Evolutionary conservation across 371 early-diverging fungal species (phyloP), one percentile per base, ranked within the genome.

Genomic region (Ordospora colligata): DNA sequence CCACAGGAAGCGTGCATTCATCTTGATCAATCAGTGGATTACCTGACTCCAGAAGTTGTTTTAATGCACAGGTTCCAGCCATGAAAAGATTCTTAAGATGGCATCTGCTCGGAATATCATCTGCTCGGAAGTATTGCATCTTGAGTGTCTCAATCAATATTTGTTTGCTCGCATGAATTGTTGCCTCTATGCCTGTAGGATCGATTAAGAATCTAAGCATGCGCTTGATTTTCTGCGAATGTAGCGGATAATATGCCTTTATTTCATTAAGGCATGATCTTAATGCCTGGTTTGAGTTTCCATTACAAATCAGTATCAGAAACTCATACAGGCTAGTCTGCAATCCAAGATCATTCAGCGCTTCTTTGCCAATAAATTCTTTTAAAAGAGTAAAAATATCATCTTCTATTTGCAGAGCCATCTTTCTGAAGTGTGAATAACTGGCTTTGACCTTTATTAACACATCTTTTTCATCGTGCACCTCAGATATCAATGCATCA

Each of bases 1-100:
- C 74, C 11, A 74, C 37, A 54, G 74, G 74, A 40, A 74, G 51
- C 21, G 45, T 47, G 12, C 11, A 37, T 54, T 71, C 72, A 19
- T 71, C 72, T 11, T 51, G 17, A 62, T 71, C 52, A 12, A 51
- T 58, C 42, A 62, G 17, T 17, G 37, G 6, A 14, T 27, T n/a
- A 12, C 32, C 47, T 25, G 45, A 42, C 19, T 17, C 25, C n/a
- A 17, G 22, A 17, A 72, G 50, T 27, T 44, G 45, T n/a, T 63
- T 62, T 21, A 32, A 72, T 1, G 58, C 73, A 32, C 21, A 27
- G 23, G 44, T 40, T 32, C 73, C 73, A 47, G 49, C 19, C 14
- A 27, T 19, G 49, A 72, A 63, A 4, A 72, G 32, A 12, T 51
- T 40, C n/a, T 19, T n/a, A 6, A 72, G 47, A 58, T 58, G 40